These are phyloP conservation scores for Macrophomina phaseolina DNA, from an alignment of 2,329 filamentous ascomycete species.

Conservation along the genomic window DNA sequence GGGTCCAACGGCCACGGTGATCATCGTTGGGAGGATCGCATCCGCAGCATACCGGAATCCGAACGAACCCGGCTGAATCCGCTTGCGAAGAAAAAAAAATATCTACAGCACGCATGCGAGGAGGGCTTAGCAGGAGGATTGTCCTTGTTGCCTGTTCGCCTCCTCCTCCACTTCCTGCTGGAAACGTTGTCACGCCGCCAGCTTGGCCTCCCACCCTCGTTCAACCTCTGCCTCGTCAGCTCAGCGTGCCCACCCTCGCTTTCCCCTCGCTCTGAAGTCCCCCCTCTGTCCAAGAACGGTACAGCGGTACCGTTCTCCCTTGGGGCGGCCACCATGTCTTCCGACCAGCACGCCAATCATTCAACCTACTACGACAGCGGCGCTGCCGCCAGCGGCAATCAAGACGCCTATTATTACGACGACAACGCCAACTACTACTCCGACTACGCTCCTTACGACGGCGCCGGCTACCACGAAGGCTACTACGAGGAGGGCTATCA, in stretches of 20 bases:
- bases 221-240: background rate
- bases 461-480: conserved; percentile 88
- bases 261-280: background rate
- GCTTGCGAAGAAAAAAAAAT: background rate
- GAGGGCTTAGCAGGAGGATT: too few relatives aligned
- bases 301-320: background rate
- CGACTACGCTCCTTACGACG: conserved; percentile 49
- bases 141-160: background rate
- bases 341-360: background rate
- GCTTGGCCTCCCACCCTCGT: background rate
- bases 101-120: background rate
- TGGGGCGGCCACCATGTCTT: background rate
- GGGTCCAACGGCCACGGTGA: background rate
- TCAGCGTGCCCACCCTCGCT: background rate
- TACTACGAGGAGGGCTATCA: conserved; percentile 60
- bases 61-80: background rate
- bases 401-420: conserved; percentile 75
- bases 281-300: background rate
- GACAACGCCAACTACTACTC: conserved; percentile 66
- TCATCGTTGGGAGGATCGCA: background rate
- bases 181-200: background rate
- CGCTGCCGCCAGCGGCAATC: conserved; percentile 35
- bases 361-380: background rate
- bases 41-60: background rate
- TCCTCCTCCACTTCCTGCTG: background rate